phyloP scores from a whole-genome alignment of 352 stramenopile genomes.

The Phytophthora pluvialis region DNA sequence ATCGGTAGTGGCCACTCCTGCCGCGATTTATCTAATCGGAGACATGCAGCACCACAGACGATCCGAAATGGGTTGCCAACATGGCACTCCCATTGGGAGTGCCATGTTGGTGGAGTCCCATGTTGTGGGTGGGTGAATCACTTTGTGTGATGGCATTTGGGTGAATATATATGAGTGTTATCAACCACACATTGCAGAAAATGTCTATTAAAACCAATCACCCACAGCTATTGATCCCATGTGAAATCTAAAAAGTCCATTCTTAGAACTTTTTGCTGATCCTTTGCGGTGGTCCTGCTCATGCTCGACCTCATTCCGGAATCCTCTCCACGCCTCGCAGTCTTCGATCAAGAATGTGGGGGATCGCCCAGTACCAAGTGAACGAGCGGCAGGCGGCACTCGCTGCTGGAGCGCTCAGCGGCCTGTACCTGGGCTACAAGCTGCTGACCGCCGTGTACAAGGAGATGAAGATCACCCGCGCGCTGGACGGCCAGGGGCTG shows the following conservation, averaged over 20 bases:
- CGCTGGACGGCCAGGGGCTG: conserved; percentile 37
- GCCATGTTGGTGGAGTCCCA: no score
- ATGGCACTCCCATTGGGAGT: no score
- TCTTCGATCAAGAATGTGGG: conserved; percentile 28
- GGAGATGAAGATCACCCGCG: conserved; percentile 35
- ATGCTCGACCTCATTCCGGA: conserved; percentile 14
- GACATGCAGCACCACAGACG: conserved; percentile 12
- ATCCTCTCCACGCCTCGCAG: conserved; percentile 15
- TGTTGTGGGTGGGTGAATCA: no score
- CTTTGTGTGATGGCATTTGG: no score
- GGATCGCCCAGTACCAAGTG: conserved; percentile 34
- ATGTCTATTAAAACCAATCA: no score
- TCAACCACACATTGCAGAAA: no score
- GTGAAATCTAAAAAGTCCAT: no score
- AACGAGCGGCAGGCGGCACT: conserved; percentile 33
- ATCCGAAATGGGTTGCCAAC: neutral
- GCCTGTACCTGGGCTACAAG: conserved; percentile 38
- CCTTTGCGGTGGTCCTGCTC: conserved; percentile 3
- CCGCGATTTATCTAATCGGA: neutral
- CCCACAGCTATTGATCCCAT: no score
- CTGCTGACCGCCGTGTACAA: conserved; percentile 37
- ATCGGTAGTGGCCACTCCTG: conserved; percentile 18
- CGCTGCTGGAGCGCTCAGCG: conserved; percentile 19
- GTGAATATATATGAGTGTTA: no score
- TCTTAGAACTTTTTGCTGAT: neutral